Percentiles rank a stretch among this genome's conserved stretches.
phyloP scores from a whole-genome alignment of 1,284 basidiomycete species.

The Athelia psychrophila region DNA sequence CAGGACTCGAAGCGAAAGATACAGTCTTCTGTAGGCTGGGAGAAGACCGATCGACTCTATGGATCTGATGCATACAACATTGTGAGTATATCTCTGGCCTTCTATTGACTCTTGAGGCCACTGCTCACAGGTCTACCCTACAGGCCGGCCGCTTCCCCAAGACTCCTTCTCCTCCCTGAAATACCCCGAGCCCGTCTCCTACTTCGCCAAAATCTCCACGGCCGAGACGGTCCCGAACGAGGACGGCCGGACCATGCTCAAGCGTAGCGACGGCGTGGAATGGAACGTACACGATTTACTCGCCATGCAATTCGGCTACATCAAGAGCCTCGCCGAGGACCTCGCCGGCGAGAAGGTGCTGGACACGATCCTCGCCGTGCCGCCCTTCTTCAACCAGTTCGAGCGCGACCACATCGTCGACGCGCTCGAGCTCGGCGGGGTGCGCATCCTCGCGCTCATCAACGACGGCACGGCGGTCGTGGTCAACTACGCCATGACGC shows the following conservation, averaged over 20 bases:
- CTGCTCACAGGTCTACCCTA: conserved; percentile 4
- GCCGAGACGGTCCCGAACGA: conserved; percentile 60
- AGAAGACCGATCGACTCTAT: conserved; percentile 86
- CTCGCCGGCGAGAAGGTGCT: conserved; percentile 73
- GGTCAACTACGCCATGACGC: conserved; percentile 95
- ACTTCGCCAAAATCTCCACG: conserved; percentile 65
- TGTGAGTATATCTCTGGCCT: conserved; percentile 44
- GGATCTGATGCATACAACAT: conserved; percentile 85
- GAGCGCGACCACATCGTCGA: conserved; percentile 89
- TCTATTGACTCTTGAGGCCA: no score
- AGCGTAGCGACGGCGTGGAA: conserved; percentile 60
- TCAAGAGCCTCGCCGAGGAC: conserved; percentile 84
- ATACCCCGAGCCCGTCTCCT: conserved; percentile 59
- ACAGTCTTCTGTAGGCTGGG: conserved; percentile 85
- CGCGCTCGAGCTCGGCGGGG: conserved; percentile 87
- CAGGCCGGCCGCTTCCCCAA: conserved; percentile 87
- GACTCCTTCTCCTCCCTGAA: conserved; percentile 90
- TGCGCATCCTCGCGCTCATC: conserved; percentile 81
- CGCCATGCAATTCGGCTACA: conserved; percentile 92
- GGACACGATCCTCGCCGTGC: conserved; percentile 85
- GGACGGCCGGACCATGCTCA: no score
- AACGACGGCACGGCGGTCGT: conserved; percentile 94
- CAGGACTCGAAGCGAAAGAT: no score
- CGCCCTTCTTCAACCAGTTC: conserved; percentile 83
- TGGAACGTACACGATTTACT: conserved; percentile 91